Conservation (phyloP, 495 filamentous ascomycete species). For the Trichodelitschia bisporula region DNA sequence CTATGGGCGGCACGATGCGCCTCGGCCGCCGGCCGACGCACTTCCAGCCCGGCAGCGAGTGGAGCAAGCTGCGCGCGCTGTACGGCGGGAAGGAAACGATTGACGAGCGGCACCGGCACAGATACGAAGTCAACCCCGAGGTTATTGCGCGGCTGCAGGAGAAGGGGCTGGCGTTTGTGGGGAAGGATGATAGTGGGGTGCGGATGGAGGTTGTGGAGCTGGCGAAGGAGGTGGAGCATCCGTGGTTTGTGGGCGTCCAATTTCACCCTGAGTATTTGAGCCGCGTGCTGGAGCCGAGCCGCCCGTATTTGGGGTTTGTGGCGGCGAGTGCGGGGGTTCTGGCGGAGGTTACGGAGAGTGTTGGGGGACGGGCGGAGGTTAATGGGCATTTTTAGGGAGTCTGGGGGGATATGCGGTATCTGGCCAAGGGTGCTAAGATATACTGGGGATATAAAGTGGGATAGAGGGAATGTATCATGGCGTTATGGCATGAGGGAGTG, state of each 20-base stretch:
- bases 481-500: too few species aligned
- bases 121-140: slow-evolving; percentile 53
- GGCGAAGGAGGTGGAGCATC: slow-evolving; percentile 51
- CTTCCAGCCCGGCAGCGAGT: slow-evolving; percentile 59
- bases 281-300: slow-evolving; percentile 47
- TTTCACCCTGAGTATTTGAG: slow-evolving; percentile 69
- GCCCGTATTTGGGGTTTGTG: slow-evolving; percentile 68
- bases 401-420: too few species aligned
- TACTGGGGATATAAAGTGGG: too few species aligned
- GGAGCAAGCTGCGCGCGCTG: slow-evolving; percentile 49
- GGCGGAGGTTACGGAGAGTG: slow-evolving; percentile 7
- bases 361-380: too few species aligned
- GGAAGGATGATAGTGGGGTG: slow-evolving; percentile 59
- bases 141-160: slow-evolving; percentile 31
- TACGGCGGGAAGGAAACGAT: slow-evolving; percentile 34
- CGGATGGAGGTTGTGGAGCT: slow-evolving; percentile 87
- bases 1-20: slow-evolving; percentile 80
- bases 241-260: slow-evolving; percentile 77
- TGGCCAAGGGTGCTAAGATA: too few species aligned
- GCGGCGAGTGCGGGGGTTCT: slow-evolving; percentile 29
- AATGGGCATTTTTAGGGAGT: too few species aligned
- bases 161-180: slow-evolving; percentile 37
- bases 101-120: slow-evolving; percentile 45
- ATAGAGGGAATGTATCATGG: too few species aligned
- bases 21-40: slow-evolving; percentile 49